Evolutionary conservation across 805 yeast genomes (phyloP).

Genomic region (Wickerhamiella shivajii): DNA sequence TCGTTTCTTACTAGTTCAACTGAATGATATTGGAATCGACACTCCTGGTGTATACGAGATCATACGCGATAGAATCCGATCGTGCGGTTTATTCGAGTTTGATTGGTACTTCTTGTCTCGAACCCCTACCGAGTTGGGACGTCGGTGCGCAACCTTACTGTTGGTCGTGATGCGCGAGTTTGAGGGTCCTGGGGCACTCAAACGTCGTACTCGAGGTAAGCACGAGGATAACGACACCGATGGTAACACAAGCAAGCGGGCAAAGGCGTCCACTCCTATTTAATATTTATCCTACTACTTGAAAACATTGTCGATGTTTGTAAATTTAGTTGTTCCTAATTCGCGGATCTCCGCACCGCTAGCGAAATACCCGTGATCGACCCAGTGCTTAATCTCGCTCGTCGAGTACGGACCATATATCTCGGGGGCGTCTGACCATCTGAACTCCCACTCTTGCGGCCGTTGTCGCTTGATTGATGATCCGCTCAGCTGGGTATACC

Average conservation of each 20-base stretch:
- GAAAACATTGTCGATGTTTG: not conserved
- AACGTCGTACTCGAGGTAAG: slow-evolving; percentile 20
- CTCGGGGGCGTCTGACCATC: not conserved
- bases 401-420: not conserved
- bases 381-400: not conserved
- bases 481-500: not conserved
- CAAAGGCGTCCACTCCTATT: not conserved
- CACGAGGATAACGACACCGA: slow-evolving; percentile 2
- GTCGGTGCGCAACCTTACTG: slow-evolving; percentile 71
- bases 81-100: slow-evolving; percentile 61
- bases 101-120: slow-evolving; percentile 79
- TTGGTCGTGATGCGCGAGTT: slow-evolving; percentile 61
- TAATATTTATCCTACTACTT: not conserved
- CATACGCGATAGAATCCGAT: slow-evolving; percentile 55
- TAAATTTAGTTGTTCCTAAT: not conserved
- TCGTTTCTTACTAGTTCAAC: slow-evolving; percentile 62
- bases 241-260: not conserved
- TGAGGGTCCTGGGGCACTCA: slow-evolving; percentile 27
- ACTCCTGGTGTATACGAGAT: slow-evolving; percentile 60
- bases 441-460: not conserved
- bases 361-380: not conserved
- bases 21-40: slow-evolving; percentile 68
- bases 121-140: slow-evolving; percentile 57
- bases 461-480: not conserved
- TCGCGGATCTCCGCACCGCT: not conserved